These are phyloP conservation scores for Lagerstroemia fauriei DNA, from an alignment of 441 rosid genomes.

Conservation along the genomic window DNA sequence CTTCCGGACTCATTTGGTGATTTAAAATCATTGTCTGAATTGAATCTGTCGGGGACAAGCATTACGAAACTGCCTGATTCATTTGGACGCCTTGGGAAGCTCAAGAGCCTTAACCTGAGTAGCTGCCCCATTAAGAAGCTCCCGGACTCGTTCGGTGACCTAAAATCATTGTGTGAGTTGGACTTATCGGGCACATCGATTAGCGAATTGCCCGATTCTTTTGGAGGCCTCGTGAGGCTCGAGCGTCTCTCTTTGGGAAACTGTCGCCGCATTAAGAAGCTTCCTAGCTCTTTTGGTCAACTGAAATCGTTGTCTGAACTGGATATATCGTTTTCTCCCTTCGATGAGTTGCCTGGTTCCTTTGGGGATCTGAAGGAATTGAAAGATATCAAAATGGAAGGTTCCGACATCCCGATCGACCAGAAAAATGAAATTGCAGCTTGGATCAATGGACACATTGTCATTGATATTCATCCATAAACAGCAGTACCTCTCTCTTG, in stretches of 20 bases:
- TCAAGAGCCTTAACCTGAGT: no score
- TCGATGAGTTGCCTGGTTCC: no score
- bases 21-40: not conserved
- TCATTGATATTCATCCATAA: no score
- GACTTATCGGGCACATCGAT: not conserved
- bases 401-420: no score
- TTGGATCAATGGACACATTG: no score
- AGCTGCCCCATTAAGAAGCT: not conserved
- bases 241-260: not conserved
- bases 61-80: no score
- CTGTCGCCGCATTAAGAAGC: not conserved
- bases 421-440: no score
- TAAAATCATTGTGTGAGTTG: not conserved
- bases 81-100: no score
- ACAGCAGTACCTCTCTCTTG: no score
- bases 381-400: no score
- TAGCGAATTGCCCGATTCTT: not conserved
- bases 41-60: not conserved
- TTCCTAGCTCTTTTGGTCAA: constrained; percentile 7
- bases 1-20: constrained; percentile 12
- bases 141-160: not conserved
- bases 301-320: not conserved
- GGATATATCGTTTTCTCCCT: not conserved
- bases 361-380: no score
- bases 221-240: constrained; percentile 7